phyloP scores from a whole-genome alignment of 345 rosid species.

The Hirschfeldia incana region DNA sequence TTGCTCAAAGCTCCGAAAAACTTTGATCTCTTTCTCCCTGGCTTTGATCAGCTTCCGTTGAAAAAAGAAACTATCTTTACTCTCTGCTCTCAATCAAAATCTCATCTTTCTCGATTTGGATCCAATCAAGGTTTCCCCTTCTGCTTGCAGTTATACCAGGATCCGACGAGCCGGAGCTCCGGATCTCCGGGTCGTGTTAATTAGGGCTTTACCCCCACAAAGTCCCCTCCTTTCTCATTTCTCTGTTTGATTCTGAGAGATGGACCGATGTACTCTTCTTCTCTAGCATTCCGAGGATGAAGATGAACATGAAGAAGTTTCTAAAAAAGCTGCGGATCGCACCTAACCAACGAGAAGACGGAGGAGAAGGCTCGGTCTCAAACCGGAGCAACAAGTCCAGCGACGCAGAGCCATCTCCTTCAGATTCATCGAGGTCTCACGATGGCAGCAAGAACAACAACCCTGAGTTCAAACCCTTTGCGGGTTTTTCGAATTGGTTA shows the following conservation, averaged over 20 bases:
- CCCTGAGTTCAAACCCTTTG: constrained; percentile 62
- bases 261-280: constrained; percentile 61
- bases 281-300: constrained; percentile 49
- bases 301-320: constrained; percentile 75
- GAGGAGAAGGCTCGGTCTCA: constrained; percentile 65
- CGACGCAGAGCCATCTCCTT: constrained; percentile 51
- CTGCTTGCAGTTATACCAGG: constrained; percentile 8
- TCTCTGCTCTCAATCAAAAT: constrained; percentile 27
- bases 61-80: constrained; percentile 12
- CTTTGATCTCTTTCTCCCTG: constrained; percentile 2
- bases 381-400: constrained; percentile 54
- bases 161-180: constrained; percentile 28
- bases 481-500: constrained; percentile 82
- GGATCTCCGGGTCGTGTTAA: constrained; percentile 27
- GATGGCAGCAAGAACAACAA: constrained; percentile 1
- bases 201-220: constrained; percentile 26
- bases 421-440: constrained; percentile 46
- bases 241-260: constrained; percentile 32
- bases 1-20: constrained; percentile 18
- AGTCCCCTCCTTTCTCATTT: neutral
- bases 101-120: constrained; percentile 12
- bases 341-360: constrained; percentile 62
- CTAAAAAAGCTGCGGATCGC: constrained; percentile 81
- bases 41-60: constrained; percentile 42
- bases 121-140: constrained; percentile 6